phyloP scores from a whole-genome alignment of 2,329 filamentous ascomycete genomes.

The Didymosphaeria variabile region DNA sequence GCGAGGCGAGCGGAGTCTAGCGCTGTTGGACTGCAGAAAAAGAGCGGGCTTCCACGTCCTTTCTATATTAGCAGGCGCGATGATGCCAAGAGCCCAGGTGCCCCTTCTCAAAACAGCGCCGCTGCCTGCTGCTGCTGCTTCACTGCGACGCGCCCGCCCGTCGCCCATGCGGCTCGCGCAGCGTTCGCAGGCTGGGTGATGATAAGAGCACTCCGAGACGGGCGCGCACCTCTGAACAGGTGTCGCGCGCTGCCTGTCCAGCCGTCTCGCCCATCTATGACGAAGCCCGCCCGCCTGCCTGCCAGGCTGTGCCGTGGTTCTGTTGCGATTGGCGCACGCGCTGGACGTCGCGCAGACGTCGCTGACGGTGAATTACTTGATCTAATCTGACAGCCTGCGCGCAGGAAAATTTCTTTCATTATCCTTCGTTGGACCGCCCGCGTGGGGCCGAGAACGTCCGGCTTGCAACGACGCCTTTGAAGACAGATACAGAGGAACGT shows the following conservation, averaged over 20 bases:
- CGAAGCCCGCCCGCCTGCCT: constrained; percentile 37
- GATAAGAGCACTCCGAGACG: constrained; percentile 48
- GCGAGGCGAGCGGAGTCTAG: constrained; percentile 20
- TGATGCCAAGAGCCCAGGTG: background rate
- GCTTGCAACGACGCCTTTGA: background rate
- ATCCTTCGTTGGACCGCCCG: background rate
- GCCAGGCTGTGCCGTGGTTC: constrained; percentile 28
- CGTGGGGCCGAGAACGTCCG: background rate
- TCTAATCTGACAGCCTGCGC: constrained; percentile 65
- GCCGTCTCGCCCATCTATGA: constrained; percentile 23
- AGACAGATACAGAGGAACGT: background rate
- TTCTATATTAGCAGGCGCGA: background rate
- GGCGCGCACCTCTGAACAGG: constrained; percentile 21
- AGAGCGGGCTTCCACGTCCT: background rate
- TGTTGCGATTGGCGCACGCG: constrained; percentile 20
- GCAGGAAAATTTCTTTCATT: background rate
- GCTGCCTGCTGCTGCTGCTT: background rate
- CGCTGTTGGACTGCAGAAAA: background rate
- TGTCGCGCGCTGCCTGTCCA: constrained; percentile 18
- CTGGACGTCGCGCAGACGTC: constrained; percentile 35
- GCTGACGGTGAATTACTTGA: constrained; percentile 67
- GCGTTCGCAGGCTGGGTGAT: constrained; percentile 37
- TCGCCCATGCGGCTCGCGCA: background rate
- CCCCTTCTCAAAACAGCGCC: background rate
- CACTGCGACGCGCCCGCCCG: background rate